phyloP scores from a whole-genome alignment of 371 early-diverging fungal genomes.

The Amoeboaphelidium occidentale region DNA sequence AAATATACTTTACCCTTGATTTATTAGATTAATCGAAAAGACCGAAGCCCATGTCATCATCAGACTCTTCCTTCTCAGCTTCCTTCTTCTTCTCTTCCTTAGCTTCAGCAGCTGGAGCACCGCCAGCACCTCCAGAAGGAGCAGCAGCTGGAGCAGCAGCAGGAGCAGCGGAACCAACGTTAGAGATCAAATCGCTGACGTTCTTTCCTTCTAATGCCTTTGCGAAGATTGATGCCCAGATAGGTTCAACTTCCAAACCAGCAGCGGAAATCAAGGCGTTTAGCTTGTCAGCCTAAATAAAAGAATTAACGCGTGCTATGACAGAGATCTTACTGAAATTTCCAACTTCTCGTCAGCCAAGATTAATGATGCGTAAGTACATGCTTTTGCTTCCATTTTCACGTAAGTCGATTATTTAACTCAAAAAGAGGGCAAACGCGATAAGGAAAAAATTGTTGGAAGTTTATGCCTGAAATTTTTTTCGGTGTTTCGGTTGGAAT shows the following conservation, averaged over 20 bases:
- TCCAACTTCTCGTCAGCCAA: slow-evolving; percentile 87
- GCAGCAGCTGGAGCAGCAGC: slow-evolving; percentile 7
- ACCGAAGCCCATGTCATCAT: slow-evolving; percentile 1
- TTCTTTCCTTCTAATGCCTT: slow-evolving; percentile 91
- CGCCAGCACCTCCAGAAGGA: slow-evolving; percentile 7
- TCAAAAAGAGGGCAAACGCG: too few species aligned
- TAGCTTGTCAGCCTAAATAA: slow-evolving; percentile 77
- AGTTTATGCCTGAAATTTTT: too few species aligned
- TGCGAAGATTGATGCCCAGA: slow-evolving; percentile 88
- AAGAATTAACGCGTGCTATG: too few species aligned
- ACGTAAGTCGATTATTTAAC: too few species aligned
- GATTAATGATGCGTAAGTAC: slow-evolving; percentile 91
- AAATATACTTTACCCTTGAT: too few species aligned
- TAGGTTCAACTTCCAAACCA: slow-evolving; percentile 71
- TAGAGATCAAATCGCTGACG: slow-evolving; percentile 63
- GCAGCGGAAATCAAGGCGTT: slow-evolving; percentile 71
- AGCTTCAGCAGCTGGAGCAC: neutral
- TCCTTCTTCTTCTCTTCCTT: neutral
- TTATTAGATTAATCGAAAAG: too few species aligned
- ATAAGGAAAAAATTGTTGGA: too few species aligned
- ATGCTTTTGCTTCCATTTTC: too few species aligned
- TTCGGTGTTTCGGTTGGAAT: too few species aligned
- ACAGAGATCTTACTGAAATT: slow-evolving; percentile 68
- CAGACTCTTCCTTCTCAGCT: neutral
- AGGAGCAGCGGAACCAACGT: slow-evolving; percentile 38